phyloP scores from a whole-genome alignment of 164 flowering plant species.

The Stephania yunnanensis region DNA sequence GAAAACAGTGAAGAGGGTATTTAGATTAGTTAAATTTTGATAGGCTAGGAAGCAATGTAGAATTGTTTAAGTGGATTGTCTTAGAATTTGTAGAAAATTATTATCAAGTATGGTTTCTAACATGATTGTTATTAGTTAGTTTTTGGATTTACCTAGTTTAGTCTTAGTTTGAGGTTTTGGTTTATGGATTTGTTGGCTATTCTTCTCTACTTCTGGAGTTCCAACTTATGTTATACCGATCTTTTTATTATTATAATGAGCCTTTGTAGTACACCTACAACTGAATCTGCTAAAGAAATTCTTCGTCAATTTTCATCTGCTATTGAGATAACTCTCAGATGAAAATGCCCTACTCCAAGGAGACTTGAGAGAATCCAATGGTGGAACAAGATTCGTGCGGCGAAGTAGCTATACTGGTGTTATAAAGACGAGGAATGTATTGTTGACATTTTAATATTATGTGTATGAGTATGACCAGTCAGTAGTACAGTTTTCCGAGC shows the following conservation, averaged over 20 bases:
- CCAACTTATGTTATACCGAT: no score
- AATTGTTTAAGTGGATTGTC: not conserved
- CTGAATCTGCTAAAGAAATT: not conserved
- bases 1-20: not conserved
- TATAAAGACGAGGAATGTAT: not conserved
- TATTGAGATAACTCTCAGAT: not conserved
- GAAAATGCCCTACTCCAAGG: not conserved
- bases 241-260: no score
- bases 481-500: not conserved
- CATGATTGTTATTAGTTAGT: no score
- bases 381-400: not conserved
- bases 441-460: not conserved
- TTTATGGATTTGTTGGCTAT: not conserved
- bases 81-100: not conserved
- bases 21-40: not conserved
- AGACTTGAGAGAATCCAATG: not conserved
- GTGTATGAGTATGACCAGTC: not conserved
- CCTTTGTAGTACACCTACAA: no score
- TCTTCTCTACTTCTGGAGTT: not conserved
- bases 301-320: not conserved
- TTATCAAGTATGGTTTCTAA: not conserved
- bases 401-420: not conserved
- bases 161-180: not conserved
- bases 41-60: not conserved
- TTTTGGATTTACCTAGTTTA: not conserved